phyloP scores from a whole-genome alignment of 176 grass and related monocot species.

The Oryza punctata region DNA sequence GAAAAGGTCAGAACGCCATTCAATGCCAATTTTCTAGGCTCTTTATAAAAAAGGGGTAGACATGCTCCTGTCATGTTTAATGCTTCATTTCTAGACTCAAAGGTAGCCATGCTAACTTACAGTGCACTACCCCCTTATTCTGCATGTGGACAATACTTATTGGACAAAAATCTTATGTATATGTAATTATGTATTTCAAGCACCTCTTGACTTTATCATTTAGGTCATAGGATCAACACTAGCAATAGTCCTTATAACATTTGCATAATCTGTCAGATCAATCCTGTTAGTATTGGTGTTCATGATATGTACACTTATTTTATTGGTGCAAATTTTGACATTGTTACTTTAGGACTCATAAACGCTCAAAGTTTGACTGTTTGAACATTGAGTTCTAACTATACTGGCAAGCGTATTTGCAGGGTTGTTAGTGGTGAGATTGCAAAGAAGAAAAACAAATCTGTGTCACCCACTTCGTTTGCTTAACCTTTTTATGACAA shows the following conservation, averaged over 20 bases:
- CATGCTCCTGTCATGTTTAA: background rate
- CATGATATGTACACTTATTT: background rate
- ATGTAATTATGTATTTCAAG: background rate
- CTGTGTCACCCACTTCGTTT: background rate
- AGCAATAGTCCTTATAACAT: background rate
- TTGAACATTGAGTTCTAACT: background rate
- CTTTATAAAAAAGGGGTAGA: slow-evolving; percentile 8
- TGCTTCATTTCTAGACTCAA: background rate
- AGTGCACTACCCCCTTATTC: background rate
- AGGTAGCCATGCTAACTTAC: slow-evolving; percentile 8
- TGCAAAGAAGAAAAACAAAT: background rate
- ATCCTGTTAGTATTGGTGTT: background rate
- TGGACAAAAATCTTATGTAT: background rate
- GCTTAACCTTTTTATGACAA: background rate
- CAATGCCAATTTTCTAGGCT: background rate
- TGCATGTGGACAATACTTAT: background rate
- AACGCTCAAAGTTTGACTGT: background rate
- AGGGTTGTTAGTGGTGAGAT: background rate
- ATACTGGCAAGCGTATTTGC: background rate
- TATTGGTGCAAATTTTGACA: background rate
- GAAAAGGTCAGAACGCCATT: slow-evolving; percentile 43
- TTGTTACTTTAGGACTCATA: background rate
- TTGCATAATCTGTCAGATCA: slow-evolving; percentile 8
- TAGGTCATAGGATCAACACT: background rate
- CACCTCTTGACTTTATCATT: background rate